phyloP scores from a whole-genome alignment of 805 yeast genomes.

The Ogataea methanolica region DNA sequence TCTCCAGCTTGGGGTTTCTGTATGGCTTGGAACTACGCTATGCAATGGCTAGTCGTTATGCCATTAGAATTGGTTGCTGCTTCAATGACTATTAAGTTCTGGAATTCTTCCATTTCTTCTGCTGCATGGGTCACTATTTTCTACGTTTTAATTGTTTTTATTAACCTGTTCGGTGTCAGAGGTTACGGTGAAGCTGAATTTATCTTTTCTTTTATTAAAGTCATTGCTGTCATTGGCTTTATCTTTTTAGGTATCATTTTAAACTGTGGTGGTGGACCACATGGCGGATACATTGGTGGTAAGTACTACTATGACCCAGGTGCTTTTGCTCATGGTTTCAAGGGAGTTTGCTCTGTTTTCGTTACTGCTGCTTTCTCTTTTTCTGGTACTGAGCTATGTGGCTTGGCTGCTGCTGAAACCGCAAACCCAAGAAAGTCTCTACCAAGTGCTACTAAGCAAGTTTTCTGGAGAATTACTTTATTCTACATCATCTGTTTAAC shows the following conservation, averaged over 20 bases:
- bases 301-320: slow-evolving; percentile 58
- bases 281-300: slow-evolving; percentile 55
- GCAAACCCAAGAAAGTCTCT: slow-evolving; percentile 55
- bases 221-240: slow-evolving; percentile 56
- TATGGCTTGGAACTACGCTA: slow-evolving; percentile 54
- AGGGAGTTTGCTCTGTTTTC: slow-evolving; percentile 61
- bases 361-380: slow-evolving; percentile 61
- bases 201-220: slow-evolving; percentile 48
- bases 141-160: slow-evolving; percentile 42
- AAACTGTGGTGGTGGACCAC: slow-evolving; percentile 61
- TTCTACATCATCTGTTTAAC: slow-evolving; percentile 52
- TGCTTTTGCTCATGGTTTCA: slow-evolving; percentile 47
- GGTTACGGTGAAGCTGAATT: slow-evolving; percentile 72
- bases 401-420: slow-evolving; percentile 65
- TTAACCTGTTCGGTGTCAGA: slow-evolving; percentile 57
- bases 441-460: slow-evolving; percentile 62
- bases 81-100: slow-evolving; percentile 44
- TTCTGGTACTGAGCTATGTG: slow-evolving; percentile 64
- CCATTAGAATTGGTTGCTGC: slow-evolving; percentile 56
- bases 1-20: slow-evolving; percentile 60
- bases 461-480: slow-evolving; percentile 57
- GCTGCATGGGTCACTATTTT: slow-evolving; percentile 57
- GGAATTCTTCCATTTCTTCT: slow-evolving; percentile 41
- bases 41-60: slow-evolving; percentile 50
- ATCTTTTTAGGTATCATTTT: slow-evolving; percentile 50